Evolutionary conservation across 2,329 filamentous ascomycete genomes (phyloP).

Genomic region (Xylaria hypoxylon): DNA sequence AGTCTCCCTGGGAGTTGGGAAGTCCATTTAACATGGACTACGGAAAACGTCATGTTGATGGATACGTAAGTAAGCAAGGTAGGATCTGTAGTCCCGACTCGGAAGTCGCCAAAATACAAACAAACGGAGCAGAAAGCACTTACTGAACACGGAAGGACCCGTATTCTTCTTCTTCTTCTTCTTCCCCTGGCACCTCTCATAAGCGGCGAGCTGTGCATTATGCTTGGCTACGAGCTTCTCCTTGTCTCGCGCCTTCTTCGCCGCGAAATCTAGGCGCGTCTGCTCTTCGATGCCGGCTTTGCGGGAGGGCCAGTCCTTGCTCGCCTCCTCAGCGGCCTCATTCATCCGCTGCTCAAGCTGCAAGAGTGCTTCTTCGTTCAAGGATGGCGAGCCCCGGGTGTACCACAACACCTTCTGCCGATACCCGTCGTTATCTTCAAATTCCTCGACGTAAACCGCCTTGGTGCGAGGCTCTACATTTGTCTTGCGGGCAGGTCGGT

Average conservation of each 20-base stretch:
- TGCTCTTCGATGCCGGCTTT: constrained; percentile 13
- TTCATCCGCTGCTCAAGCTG: constrained; percentile 18
- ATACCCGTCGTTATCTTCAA: constrained; percentile 11
- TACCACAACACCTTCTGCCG: constrained; percentile 12
- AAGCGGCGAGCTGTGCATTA: background rate
- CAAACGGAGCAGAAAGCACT: background rate
- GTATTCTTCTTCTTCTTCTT: constrained; percentile 2
- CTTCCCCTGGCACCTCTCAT: background rate
- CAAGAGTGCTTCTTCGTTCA: background rate
- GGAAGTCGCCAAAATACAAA: background rate
- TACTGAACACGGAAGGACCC: constrained; percentile 14
- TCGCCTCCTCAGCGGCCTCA: constrained; percentile 2
- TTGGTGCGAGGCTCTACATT: constrained; percentile 1
- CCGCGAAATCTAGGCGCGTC: background rate
- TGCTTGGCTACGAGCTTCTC: background rate
- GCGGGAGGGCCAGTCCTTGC: background rate
- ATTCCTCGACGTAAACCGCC: constrained; percentile 4
- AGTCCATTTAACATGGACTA: too few relatives aligned
- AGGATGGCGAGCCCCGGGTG: background rate
- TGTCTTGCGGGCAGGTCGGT: background rate
- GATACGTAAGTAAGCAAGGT: too few relatives aligned
- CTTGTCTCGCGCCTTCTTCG: background rate
- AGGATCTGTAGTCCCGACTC: too few relatives aligned
- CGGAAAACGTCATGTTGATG: too few relatives aligned
- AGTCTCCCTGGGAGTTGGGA: too few relatives aligned